These are phyloP conservation scores for Aspergillus tanneri DNA, from an alignment of 2,329 filamentous ascomycete species.

Conservation along the genomic window DNA sequence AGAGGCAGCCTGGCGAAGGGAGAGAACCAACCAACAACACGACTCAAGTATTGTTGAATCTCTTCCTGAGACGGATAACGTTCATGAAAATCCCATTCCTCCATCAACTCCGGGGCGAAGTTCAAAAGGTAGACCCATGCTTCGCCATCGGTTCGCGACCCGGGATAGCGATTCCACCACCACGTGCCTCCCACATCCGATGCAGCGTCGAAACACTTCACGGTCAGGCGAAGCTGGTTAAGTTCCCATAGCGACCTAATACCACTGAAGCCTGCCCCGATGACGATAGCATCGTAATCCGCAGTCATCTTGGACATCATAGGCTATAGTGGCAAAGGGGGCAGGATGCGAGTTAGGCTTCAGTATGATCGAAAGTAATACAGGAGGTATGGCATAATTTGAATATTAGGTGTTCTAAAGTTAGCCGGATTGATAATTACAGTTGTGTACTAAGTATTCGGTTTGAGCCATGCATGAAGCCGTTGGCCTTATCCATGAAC, in stretches of 20 bases:
- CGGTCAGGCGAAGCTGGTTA: neutral
- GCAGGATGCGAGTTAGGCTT: neutral
- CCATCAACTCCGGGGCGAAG: slow-evolving; percentile 3
- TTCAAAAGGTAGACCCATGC: slow-evolving; percentile 4
- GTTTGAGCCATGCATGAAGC: no score
- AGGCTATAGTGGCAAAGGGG: neutral
- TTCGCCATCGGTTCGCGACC: slow-evolving; percentile 6
- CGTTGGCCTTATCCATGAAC: no score
- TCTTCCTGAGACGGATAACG: slow-evolving; percentile 33
- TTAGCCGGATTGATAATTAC: no score
- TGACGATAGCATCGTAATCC: slow-evolving; percentile 43
- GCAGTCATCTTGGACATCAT: neutral
- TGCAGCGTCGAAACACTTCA: slow-evolving; percentile 4
- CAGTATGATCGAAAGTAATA: neutral
- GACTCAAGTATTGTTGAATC: slow-evolving; percentile 29
- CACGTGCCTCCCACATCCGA: slow-evolving; percentile 10
- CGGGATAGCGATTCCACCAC: slow-evolving; percentile 11
- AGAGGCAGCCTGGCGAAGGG: no score
- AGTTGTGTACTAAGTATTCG: no score
- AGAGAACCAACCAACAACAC: slow-evolving; percentile 27
- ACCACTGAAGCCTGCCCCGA: slow-evolving; percentile 47
- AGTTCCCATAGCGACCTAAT: slow-evolving; percentile 28
- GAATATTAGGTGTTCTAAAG: no score
- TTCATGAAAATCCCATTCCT: slow-evolving; percentile 21
- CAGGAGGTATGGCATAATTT: neutral